Evolutionary conservation across 441 rosid genomes (phyloP).

Genomic region (Bocquillonia castaneifolia): DNA sequence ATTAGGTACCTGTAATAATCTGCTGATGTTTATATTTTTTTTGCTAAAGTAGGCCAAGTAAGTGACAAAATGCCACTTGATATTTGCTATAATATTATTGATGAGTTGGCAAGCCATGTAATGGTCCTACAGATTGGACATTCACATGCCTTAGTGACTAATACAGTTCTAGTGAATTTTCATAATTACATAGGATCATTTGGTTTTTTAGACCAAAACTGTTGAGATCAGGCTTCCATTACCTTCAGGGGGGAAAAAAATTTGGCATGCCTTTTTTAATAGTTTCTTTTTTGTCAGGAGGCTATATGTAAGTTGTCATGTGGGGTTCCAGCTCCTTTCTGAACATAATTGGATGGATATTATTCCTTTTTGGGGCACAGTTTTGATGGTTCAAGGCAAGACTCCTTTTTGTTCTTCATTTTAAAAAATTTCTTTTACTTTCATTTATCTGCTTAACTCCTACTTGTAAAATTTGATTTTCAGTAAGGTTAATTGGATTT

Average conservation of each 20-base stretch:
- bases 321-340: slow-evolving; percentile 22
- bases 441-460: background rate
- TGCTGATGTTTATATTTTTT: slow-evolving; percentile 26
- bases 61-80: slow-evolving; percentile 51
- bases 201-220: slow-evolving; percentile 8
- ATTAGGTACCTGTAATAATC: slow-evolving; percentile 28
- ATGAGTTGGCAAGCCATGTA: slow-evolving; percentile 45
- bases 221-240: slow-evolving; percentile 21
- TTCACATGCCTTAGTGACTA: slow-evolving; percentile 30
- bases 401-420: background rate
- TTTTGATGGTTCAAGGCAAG: background rate
- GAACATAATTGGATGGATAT: background rate
- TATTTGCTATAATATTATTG: slow-evolving; percentile 25
- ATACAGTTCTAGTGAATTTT: slow-evolving; percentile 14
- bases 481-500: background rate
- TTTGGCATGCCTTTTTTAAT: slow-evolving; percentile 21
- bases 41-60: slow-evolving; percentile 32
- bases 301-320: slow-evolving; percentile 19
- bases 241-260: slow-evolving; percentile 13
- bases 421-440: background rate
- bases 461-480: background rate
- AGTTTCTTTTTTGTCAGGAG: slow-evolving; percentile 29
- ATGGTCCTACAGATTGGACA: slow-evolving; percentile 40
- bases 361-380: slow-evolving; percentile 5
- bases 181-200: slow-evolving; percentile 14